A percentile compares a stretch with the other conserved stretches of the same genome.
Conservation (phyloP, 805 yeast species). For the Maudiozyma pseudohumilis region DNA sequence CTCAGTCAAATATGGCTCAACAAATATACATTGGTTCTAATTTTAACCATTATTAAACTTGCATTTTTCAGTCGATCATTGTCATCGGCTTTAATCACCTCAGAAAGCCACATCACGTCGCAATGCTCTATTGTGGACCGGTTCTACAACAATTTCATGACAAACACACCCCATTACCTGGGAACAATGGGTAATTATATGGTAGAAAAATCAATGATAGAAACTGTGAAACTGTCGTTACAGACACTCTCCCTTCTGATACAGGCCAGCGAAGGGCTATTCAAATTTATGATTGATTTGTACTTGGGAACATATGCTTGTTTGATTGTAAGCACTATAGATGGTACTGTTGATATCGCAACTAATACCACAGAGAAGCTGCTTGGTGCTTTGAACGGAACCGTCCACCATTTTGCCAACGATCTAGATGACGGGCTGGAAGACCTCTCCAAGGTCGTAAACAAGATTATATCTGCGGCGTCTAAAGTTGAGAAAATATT, state of each 20-base stretch:
- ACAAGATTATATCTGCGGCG: slow-evolving; percentile 43
- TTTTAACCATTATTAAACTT: slow-evolving; percentile 52
- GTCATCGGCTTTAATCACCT: slow-evolving; percentile 31
- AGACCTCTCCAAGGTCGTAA: slow-evolving; percentile 48
- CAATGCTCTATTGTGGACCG: slow-evolving; percentile 42
- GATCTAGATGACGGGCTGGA: slow-evolving; percentile 60
- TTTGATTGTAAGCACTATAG: slow-evolving; percentile 61
- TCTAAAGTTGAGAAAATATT: slow-evolving; percentile 49
- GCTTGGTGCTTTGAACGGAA: slow-evolving; percentile 49
- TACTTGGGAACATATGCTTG: slow-evolving; percentile 84
- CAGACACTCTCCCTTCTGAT: slow-evolving; percentile 38
- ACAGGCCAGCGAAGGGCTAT: slow-evolving; percentile 47
- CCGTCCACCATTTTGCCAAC: slow-evolving; percentile 43
- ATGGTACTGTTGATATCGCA: slow-evolving; percentile 64
- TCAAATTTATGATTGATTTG: slow-evolving; percentile 59
- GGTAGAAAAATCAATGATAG: slow-evolving; percentile 38
- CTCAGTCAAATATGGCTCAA: slow-evolving; percentile 61
- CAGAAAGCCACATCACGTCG: slow-evolving; percentile 31
- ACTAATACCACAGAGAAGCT: slow-evolving; percentile 60
- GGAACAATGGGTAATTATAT: slow-evolving; percentile 46
- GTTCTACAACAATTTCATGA: slow-evolving; percentile 23
- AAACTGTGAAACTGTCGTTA: slow-evolving; percentile 39
- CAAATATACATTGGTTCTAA: slow-evolving; percentile 45
- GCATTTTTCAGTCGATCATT: slow-evolving; percentile 45
- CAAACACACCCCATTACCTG: slow-evolving; percentile 47